phyloP scores from a whole-genome alignment of 1,284 basidiomycete species.

The Tilletia indica region DNA sequence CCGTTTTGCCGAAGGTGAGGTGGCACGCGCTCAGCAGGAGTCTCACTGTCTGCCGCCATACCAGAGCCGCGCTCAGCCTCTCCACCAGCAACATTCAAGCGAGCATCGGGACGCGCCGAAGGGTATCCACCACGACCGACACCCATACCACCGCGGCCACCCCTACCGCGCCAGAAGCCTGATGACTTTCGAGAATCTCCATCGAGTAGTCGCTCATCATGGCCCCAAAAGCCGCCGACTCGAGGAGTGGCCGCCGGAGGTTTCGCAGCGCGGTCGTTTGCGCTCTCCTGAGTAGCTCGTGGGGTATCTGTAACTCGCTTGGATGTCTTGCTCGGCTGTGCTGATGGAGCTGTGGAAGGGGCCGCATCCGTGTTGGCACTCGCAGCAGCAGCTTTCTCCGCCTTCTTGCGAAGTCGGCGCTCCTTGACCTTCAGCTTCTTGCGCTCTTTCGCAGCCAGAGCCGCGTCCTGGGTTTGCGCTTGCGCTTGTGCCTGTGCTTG shows the following conservation, averaged over 20 bases:
- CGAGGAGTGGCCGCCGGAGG: neutral
- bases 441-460: constrained; percentile 1
- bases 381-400: neutral
- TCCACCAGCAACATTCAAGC: neutral
- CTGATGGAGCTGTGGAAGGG: neutral
- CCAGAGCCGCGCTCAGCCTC: too few species aligned
- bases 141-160: neutral
- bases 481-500: neutral
- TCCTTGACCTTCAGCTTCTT: constrained; percentile 17
- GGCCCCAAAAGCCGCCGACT: constrained; percentile 13
- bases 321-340: neutral
- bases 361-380: neutral
- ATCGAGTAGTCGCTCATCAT: constrained; percentile 14
- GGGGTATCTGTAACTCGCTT: neutral
- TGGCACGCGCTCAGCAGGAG: constrained; percentile 5
- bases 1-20: neutral
- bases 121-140: constrained; percentile 3
- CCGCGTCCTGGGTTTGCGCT: neutral
- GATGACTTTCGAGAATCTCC: constrained; percentile 3
- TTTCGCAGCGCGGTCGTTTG: neutral
- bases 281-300: neutral
- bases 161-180: constrained; percentile 13
- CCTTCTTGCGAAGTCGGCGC: constrained; percentile 12
- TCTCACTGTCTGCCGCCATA: neutral
- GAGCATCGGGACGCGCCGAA: neutral